Base-by-base conservation (phyloP, 2,329 filamentous ascomycete species). In the Colletotrichum magnum region DNA sequence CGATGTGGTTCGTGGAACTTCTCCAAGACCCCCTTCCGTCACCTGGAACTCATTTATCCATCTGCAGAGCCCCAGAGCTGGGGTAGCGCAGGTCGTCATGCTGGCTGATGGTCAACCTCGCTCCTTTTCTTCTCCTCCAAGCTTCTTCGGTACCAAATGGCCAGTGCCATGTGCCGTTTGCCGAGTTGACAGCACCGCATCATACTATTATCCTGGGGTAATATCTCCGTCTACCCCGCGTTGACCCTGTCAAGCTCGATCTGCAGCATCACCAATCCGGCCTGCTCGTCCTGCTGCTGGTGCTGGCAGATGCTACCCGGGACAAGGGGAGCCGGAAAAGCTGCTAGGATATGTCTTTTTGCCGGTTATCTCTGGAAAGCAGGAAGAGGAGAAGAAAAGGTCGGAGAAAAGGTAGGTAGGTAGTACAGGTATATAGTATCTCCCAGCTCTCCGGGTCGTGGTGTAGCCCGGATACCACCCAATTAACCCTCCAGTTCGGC, bases 1-100 rank as follows among this genome's bases (percentile, higher is more conserved):
- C 13, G 24, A 28, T 41, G 50, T 67, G 67, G 62, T 69, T 69
- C 62, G 67, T 69, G 67, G 67, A 69, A 67, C 53, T 32, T 62
- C 59, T 62, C 32, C 59, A 62, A 53, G 21, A 16, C 50, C 10
- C 16, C 24, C 5, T 52, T 12, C 26, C 6, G 50, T 47, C 56
- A 43, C 21, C 50, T 57, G 15, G 18, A 69, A 41, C 66, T 69
- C 50, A 41, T 69, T 69, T 43, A 56, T 64, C 67, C 67, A 67
- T 61, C 62, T 56, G 67, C 67, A 67, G 67, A 69, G 67, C 67
- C 65, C 67, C 67, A 66, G 45, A 69, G 45, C 59, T 69, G 51
- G 67, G 66, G 51, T 52, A 39, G 24, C 56, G 36, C 9, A 47
- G 18, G n/a, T 13, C 12, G 47, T 50, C 5, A 18, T 9, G 7